Evolutionary conservation across 1,284 basidiomycete genomes (phyloP), one percentile per base, ranked within the genome.

Genomic region (Trametes pubescens): DNA sequence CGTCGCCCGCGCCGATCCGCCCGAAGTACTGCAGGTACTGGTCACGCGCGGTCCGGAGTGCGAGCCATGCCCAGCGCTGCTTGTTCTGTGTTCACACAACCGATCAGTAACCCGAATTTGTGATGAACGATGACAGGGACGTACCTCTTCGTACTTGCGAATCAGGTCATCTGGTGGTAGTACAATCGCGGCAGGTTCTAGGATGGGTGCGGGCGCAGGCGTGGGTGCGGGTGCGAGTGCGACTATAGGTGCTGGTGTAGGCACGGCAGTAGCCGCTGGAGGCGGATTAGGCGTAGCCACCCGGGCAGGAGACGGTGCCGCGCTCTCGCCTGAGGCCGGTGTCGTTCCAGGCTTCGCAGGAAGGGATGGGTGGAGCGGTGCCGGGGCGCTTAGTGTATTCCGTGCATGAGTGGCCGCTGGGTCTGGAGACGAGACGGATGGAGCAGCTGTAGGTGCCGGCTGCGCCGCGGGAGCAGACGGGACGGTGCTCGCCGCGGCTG

Each of bases 1-100:
- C 80, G 67, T 92, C 90, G 10, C 90, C 91, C n/a, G 85, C 86
- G n/a, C 88, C 90, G 67, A 92, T 90, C 78, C 86, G 90, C n/a
- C 86, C 85, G 65, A 92, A 91, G 69, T 89, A 86, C 68, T 87
- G 85, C 52, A 91, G 74, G 74, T 92, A 79, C 65, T 85, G 83
- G 69, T 92, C 91, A 40, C 91, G 88, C 62, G 88, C 86, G 57
- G 85, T 84, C 34, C 91, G 88, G 64, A 93, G 82, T n/a, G 88
- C 88, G n/a, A 93, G 81, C 91, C 91, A 93, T 11, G 89, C 79
- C 83, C 85, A 86, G 7, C 88, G 84, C 66, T 88, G 83, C 70
- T 92, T 92, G 74, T 85, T 88, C 91, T 93, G 69, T 61, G 57
- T 60, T 40, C 34, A 53, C 57, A 34, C 5, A 51, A 18, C 53